Evolutionary conservation across 2,329 filamentous ascomycete genomes (phyloP).

Genomic region (Cordyceps militaris): DNA sequence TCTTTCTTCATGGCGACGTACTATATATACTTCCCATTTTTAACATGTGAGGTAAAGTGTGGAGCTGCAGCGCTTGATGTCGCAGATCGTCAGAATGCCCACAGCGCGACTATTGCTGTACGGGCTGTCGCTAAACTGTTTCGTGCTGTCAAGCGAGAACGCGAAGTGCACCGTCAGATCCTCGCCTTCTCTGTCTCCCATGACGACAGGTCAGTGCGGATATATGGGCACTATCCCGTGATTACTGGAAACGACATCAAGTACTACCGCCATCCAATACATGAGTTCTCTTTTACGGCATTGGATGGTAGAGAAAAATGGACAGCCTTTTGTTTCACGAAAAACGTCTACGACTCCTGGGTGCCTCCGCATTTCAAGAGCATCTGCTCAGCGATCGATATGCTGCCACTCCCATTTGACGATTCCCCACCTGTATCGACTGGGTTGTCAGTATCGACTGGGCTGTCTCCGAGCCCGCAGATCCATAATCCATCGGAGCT

Average conservation of each 20-base stretch:
- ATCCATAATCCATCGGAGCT: background rate
- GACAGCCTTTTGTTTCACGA: background rate
- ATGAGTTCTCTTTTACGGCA: background rate
- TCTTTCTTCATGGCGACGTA: conserved; percentile 38
- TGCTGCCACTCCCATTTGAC: background rate
- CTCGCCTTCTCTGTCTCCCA: conserved; percentile 35
- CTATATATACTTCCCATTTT: conserved; percentile 40
- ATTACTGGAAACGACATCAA: conserved; percentile 23
- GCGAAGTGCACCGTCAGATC: conserved; percentile 30
- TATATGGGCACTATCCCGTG: conserved; percentile 32
- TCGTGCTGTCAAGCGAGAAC: conserved; percentile 24
- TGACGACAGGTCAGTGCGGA: conserved; percentile 23
- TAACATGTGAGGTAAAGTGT: conserved; percentile 40
- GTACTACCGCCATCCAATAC: conserved; percentile 22
- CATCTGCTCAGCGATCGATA: background rate
- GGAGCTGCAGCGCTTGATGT: conserved; percentile 27
- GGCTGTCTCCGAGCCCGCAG: background rate
- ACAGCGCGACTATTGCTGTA: conserved; percentile 22
- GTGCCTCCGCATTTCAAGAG: background rate
- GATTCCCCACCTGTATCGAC: background rate
- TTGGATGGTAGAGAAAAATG: background rate
- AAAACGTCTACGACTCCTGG: background rate
- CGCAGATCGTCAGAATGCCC: conserved; percentile 29
- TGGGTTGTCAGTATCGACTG: background rate
- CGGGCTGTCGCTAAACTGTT: conserved; percentile 31